Percentiles rank a stretch among this genome's conserved stretches.
Evolutionary conservation across 306 rosid species (phyloP).

Genomic region (Castanea crenata): DNA sequence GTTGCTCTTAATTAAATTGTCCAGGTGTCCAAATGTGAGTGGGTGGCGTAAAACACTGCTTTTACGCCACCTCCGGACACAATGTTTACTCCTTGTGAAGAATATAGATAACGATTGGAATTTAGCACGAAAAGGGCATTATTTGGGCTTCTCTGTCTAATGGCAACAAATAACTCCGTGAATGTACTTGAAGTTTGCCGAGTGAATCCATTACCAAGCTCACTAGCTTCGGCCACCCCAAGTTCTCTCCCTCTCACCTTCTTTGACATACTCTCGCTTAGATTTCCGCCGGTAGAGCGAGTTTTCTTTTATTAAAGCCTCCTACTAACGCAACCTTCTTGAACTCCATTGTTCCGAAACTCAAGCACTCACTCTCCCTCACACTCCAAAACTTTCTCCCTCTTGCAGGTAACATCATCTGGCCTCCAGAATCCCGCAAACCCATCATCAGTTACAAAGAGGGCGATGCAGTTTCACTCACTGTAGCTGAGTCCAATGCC

Average conservation of each 20-base stretch:
- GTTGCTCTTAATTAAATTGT: no score
- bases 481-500: constrained; percentile 9
- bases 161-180: background rate
- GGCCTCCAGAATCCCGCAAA: constrained; percentile 20
- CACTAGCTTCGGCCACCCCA: background rate
- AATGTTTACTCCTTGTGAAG: no score
- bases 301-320: constrained; percentile 14
- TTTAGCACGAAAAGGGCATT: no score
- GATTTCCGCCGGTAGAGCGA: constrained; percentile 19
- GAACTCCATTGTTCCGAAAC: constrained; percentile 10
- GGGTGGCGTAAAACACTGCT: no score
- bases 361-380: constrained; percentile 21
- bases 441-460: constrained; percentile 9
- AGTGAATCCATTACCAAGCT: background rate
- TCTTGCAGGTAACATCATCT: constrained; percentile 18
- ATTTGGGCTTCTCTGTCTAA: no score
- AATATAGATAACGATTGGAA: no score
- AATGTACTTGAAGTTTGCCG: constrained; percentile 7
- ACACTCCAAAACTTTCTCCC: constrained; percentile 20
- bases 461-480: constrained; percentile 22
- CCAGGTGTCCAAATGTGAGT: no score
- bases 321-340: background rate
- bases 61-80: no score
- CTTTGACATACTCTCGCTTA: constrained; percentile 26
- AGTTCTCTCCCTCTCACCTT: constrained; percentile 23